Evolutionary conservation across 495 filamentous ascomycete species (phyloP).

Genomic region (Penicillium odoratum): DNA sequence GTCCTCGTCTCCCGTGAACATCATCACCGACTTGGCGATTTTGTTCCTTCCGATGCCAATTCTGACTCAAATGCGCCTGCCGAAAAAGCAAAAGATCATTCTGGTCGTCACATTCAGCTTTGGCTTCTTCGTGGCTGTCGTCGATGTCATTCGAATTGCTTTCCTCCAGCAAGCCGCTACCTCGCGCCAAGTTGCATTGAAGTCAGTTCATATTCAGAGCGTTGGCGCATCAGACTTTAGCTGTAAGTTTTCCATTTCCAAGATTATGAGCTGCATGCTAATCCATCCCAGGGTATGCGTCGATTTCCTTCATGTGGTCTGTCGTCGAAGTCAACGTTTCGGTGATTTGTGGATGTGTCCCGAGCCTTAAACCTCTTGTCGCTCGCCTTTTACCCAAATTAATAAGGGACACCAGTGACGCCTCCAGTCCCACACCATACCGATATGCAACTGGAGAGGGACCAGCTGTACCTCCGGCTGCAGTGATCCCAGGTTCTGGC

Average conservation of each 20-base stretch:
- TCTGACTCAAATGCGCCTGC: constrained; percentile 79
- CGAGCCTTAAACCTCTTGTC: constrained; percentile 83
- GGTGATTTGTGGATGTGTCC: constrained; percentile 84
- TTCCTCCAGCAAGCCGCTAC: constrained; percentile 76
- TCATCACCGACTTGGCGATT: constrained; percentile 81
- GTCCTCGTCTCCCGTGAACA: constrained; percentile 79
- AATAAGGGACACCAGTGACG: constrained; percentile 53
- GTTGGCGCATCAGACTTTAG: constrained; percentile 50
- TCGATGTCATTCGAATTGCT: constrained; percentile 87
- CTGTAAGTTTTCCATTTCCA: constrained; percentile 34
- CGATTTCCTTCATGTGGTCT: constrained; percentile 88
- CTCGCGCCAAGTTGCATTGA: constrained; percentile 30
- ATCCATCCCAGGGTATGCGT: constrained; percentile 62
- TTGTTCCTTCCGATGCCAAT: constrained; percentile 85
- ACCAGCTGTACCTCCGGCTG: constrained; percentile 16
- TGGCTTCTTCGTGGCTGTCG: constrained; percentile 81
- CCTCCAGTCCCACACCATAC: constrained; percentile 17
- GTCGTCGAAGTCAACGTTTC: constrained; percentile 88
- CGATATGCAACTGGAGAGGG: constrained; percentile 19
- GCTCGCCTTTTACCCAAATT: constrained; percentile 72
- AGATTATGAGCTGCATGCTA: not conserved
- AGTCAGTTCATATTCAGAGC: constrained; percentile 36
- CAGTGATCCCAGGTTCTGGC: constrained; percentile 4
- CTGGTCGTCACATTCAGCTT: constrained; percentile 78
- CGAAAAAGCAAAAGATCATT: constrained; percentile 80